Base-by-base conservation (phyloP, 2,329 filamentous ascomycete genomes). In the Sporothrix humicola region DNA sequence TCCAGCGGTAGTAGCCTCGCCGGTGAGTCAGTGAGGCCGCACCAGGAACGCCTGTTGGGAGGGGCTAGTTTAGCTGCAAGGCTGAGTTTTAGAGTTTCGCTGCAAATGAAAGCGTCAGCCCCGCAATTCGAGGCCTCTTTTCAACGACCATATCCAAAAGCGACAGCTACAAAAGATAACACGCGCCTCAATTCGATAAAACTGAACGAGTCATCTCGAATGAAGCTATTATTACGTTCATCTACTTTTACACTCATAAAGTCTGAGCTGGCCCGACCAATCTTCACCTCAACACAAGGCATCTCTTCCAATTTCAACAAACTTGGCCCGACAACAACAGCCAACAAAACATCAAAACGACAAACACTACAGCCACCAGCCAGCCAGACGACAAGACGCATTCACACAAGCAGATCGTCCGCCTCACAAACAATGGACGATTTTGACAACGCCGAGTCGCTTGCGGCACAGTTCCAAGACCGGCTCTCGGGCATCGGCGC, bases 401-500 rank as follows among this genome's bases (percentile, higher is more conserved):
- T 54, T 6, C 48, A 42, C 8, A 42, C 8, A 65, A 5, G 61
- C 26, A 13, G 1, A 15, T 42, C 37, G 20, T 10, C 23, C n/a
- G 17, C 58, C 2, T 37, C 2, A 10, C 31, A n/a, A 17, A 65
- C 37, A 23, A 75, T 75, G 74, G 73, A 74, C 52, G 73, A 73
- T 23, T 63, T 68, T 13, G 73, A 75, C 71, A 69, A 71, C 46
- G 75, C 75, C 13, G 76, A 76, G n/a, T 74, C 76, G 3, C 63
- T 75, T 8, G 76, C 77, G 2, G 76, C 69, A 2, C 71, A 73
- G 74, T 73, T 77, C 8, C 72, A 76, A 52, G 74, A 74, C 50
- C 73, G 73, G 37, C 72, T 74, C n/a, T 37, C 73, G 1, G 52
- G 72, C 50, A 61, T 75, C 66, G 70, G 52, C 48, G 44, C 5